Conservation (phyloP, 345 rosid species). For the Barbarea vulgaris region DNA sequence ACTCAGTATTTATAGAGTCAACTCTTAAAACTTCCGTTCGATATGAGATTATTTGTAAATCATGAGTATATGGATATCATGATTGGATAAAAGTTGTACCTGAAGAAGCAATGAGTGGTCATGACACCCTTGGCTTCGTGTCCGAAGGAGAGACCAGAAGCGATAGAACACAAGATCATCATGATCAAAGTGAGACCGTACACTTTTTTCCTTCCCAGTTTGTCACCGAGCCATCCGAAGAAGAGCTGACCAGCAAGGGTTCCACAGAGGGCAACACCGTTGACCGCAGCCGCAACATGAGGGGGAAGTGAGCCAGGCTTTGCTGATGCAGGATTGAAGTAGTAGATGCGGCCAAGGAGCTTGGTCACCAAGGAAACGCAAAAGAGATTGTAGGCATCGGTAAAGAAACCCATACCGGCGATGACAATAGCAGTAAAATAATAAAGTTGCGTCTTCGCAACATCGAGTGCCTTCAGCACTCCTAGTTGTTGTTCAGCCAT, state of each 20-base stretch:
- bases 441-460: constrained; percentile 50
- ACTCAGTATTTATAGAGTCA: too few relatives aligned
- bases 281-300: constrained; percentile 39
- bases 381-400: too few relatives aligned
- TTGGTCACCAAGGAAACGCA: too few relatives aligned
- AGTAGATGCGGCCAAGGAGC: constrained; percentile 52
- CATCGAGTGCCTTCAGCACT: constrained; percentile 51
- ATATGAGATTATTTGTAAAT: too few relatives aligned
- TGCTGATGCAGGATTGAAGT: constrained; percentile 31
- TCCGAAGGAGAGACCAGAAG: constrained; percentile 44
- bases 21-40: too few relatives aligned
- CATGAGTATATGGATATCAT: too few relatives aligned
- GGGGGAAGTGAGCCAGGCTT: constrained; percentile 46
- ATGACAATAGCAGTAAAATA: constrained; percentile 53
- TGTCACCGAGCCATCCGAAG: constrained; percentile 52
- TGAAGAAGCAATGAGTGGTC: constrained; percentile 46
- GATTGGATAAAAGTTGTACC: too few relatives aligned
- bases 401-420: too few relatives aligned
- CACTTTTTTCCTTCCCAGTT: constrained; percentile 47
- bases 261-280: constrained; percentile 39
- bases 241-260: constrained; percentile 46
- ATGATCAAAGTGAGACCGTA: constrained; percentile 49
- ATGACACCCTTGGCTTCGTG: constrained; percentile 29
- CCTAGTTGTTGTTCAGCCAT: constrained; percentile 30
- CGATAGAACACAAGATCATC: constrained; percentile 37